A percentile compares a stretch with the other conserved stretches of the same genome.
phyloP scores from a whole-genome alignment of 768 basidiomycete genomes.

The Piloderma croceum region DNA sequence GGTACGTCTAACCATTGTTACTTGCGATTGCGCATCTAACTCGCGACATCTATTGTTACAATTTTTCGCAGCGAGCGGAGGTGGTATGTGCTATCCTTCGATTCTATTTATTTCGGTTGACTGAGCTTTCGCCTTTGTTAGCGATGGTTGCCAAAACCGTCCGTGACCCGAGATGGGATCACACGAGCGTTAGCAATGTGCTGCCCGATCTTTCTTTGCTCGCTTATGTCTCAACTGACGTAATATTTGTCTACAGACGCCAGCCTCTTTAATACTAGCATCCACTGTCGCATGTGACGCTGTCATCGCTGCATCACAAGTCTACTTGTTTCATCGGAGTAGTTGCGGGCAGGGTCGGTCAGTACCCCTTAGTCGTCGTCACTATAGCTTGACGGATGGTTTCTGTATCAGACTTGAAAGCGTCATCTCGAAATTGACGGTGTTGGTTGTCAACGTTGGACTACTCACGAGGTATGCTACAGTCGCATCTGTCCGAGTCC shows the following conservation, averaged over 20 bases:
- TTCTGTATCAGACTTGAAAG: conserved; percentile 19
- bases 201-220: conserved; percentile 5
- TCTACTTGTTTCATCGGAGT: conserved; percentile 26
- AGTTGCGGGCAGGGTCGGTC: conserved; percentile 19
- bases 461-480: conserved; percentile 27
- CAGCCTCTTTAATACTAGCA: conserved; percentile 27
- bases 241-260: conserved; percentile 16
- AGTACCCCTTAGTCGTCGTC: conserved; percentile 5
- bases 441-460: conserved; percentile 31
- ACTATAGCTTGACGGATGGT: background rate
- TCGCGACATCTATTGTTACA: background rate
- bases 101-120: background rate
- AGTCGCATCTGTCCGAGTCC: background rate
- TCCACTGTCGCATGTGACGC: conserved; percentile 30
- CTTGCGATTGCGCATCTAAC: background rate
- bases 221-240: background rate
- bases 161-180: conserved; percentile 27
- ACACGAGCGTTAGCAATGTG: conserved; percentile 27
- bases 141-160: conserved; percentile 29
- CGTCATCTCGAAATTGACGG: conserved; percentile 27
- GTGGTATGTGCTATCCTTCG: conserved; percentile 16
- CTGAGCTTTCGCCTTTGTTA: conserved; percentile 11
- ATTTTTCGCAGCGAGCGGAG: conserved; percentile 18
- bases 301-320: conserved; percentile 29
- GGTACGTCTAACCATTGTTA: conserved; percentile 15